Evolutionary conservation across 805 yeast genomes (phyloP).

Genomic region (Ogataea pini): DNA sequence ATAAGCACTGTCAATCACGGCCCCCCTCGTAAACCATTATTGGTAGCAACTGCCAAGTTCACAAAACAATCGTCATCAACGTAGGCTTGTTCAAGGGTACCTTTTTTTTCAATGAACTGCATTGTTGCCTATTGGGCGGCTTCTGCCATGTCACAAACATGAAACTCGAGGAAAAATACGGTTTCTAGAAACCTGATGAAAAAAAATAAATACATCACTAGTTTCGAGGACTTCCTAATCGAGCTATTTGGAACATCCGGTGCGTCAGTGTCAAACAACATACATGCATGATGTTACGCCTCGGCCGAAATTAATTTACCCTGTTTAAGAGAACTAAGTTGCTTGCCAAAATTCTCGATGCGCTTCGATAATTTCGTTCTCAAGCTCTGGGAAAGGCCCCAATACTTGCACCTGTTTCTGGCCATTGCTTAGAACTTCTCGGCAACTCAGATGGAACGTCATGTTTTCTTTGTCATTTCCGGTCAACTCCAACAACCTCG

Average conservation of each 20-base stretch:
- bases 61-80: too few species aligned
- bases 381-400: slow-evolving; percentile 30
- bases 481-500: slow-evolving; percentile 24
- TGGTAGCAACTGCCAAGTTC: too few species aligned
- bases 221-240: background rate
- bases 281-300: background rate
- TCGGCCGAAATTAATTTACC: background rate
- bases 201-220: background rate
- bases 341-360: slow-evolving; percentile 30
- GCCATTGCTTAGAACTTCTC: slow-evolving; percentile 25
- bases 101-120: too few species aligned
- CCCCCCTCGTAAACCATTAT: too few species aligned
- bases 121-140: background rate
- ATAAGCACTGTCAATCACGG: too few species aligned
- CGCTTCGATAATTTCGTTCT: slow-evolving; percentile 25
- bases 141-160: background rate
- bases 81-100: too few species aligned
- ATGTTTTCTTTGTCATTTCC: slow-evolving; percentile 30
- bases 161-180: background rate
- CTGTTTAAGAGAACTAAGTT: background rate
- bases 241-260: background rate
- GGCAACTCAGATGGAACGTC: slow-evolving; percentile 28
- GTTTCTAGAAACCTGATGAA: background rate
- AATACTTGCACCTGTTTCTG: slow-evolving; percentile 31
- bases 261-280: background rate